These are phyloP conservation scores for Lactifluus pinguis DNA, from an alignment of 768 basidiomycete genomes.

Conservation along the genomic window DNA sequence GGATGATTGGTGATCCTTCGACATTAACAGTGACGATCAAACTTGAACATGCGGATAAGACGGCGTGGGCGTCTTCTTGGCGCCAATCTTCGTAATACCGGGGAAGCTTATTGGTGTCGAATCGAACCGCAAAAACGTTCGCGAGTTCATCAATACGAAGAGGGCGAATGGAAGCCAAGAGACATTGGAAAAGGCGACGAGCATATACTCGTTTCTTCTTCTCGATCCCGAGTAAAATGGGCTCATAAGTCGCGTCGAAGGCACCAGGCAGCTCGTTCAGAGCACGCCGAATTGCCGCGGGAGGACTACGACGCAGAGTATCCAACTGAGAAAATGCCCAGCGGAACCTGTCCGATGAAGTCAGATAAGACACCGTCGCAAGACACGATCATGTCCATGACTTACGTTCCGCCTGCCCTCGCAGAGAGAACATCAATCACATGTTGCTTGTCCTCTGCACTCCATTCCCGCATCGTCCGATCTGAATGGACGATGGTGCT, in stretches of 20 bases:
- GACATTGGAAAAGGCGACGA: background rate
- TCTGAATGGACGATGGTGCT: background rate
- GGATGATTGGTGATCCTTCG: background rate
- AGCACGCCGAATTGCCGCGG: background rate
- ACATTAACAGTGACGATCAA: background rate
- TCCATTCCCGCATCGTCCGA: background rate
- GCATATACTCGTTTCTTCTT: background rate
- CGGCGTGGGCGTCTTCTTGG: background rate
- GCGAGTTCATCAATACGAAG: conserved; percentile 8
- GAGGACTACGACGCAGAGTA: background rate
- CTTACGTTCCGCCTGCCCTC: background rate
- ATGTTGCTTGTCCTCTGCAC: background rate
- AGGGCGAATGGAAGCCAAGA: background rate
- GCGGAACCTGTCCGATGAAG: background rate
- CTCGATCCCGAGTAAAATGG: background rate
- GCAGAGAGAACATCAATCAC: background rate
- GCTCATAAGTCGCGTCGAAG: conserved; percentile 3
- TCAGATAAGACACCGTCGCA: too few relatives aligned
- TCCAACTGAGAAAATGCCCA: conserved; percentile 3
- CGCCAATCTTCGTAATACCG: background rate
- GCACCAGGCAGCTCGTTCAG: background rate
- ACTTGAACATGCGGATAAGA: background rate
- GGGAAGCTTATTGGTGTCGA: background rate
- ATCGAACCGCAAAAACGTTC: background rate
- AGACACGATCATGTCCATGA: too few relatives aligned